Percentiles rank a stretch among this genome's conserved stretches.
These are phyloP conservation scores for Penicillium crustosum DNA, from an alignment of 2,329 filamentous ascomycete genomes.

Conservation along the genomic window DNA sequence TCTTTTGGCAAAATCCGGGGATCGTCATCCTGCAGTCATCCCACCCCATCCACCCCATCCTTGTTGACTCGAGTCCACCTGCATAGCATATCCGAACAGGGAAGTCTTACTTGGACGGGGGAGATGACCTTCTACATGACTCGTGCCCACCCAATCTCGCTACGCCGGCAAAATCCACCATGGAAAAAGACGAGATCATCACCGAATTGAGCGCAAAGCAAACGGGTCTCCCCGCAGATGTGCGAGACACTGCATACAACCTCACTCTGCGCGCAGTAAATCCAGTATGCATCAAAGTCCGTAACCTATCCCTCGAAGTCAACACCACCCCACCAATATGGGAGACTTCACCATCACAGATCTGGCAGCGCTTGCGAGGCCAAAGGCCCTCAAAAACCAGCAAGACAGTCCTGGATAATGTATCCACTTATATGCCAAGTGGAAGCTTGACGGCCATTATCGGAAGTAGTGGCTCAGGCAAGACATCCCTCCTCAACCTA, in stretches of 20 bases:
- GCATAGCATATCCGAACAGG: background rate
- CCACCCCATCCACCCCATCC: background rate
- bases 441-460: slow-evolving; percentile 74
- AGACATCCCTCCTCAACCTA: slow-evolving; percentile 70
- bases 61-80: background rate
- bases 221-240: background rate
- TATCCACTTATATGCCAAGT: slow-evolving; percentile 63
- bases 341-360: slow-evolving; percentile 32
- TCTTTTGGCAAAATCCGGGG: background rate
- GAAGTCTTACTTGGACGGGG: background rate
- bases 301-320: slow-evolving; percentile 34
- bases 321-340: slow-evolving; percentile 36
- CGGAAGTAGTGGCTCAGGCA: slow-evolving; percentile 71
- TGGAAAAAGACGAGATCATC: slow-evolving; percentile 21
- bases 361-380: slow-evolving; percentile 34
- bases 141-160: background rate
- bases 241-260: slow-evolving; percentile 24
- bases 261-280: slow-evolving; percentile 44
- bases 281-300: slow-evolving; percentile 41
- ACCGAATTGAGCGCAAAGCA: slow-evolving; percentile 17
- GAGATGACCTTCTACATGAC: background rate
- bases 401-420: slow-evolving; percentile 59
- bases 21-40: slow-evolving; percentile 1
- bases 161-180: background rate
- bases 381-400: slow-evolving; percentile 23